These are phyloP conservation scores for Immersiella caudata DNA, from an alignment of 495 filamentous ascomycete species.

Conservation along the genomic window DNA sequence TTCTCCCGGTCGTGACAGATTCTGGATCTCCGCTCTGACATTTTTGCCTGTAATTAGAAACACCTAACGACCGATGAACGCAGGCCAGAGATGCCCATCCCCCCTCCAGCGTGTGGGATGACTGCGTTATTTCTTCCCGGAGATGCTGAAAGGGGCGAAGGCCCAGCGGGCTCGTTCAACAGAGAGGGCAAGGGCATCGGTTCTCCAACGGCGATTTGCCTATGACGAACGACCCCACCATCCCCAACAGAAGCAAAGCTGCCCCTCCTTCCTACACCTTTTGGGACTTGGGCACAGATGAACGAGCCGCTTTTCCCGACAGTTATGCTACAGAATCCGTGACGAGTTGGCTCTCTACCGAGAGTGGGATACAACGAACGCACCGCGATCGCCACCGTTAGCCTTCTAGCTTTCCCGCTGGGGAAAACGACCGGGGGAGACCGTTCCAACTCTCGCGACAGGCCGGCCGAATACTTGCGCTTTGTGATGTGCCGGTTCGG, in stretches of 20 bases:
- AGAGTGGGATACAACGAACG: background rate
- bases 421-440: background rate
- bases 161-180: background rate
- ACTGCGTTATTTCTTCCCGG: constrained; percentile 17
- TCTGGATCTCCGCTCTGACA: constrained; percentile 13
- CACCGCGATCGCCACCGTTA: constrained; percentile 12
- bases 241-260: background rate
- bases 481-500: background rate
- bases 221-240: constrained; percentile 2
- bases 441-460: background rate
- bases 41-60: constrained; percentile 16
- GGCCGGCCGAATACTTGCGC: background rate
- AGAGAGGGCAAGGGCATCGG: background rate
- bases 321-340: constrained; percentile 12
- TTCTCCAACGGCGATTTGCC: constrained; percentile 6
- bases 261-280: background rate
- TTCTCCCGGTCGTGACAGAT: constrained; percentile 14
- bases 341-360: background rate
- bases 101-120: background rate
- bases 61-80: background rate
- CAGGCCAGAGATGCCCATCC: background rate
- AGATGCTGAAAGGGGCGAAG: constrained; percentile 6
- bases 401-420: background rate
- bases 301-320: constrained; percentile 5
- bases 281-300: background rate